Evolutionary conservation across 306 rosid genomes (phyloP), one percentile per base, ranked within the genome.

Genomic region (Cucurbita maxima): DNA sequence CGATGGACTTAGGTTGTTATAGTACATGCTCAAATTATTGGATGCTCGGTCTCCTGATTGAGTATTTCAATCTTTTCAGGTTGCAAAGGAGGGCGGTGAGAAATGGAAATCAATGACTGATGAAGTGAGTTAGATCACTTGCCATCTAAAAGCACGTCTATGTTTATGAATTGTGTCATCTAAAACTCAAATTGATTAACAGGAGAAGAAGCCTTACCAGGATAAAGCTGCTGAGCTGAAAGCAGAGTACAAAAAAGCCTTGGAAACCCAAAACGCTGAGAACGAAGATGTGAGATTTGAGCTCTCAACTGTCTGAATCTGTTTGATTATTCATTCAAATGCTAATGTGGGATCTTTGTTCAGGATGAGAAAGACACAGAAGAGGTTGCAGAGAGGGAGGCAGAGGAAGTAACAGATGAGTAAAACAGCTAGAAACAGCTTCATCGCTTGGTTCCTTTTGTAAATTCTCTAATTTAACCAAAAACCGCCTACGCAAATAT

Each of bases 201-300:
- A 92, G 91, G 97, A 94, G 82, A 94, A 91, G 83, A 91, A 91
- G 76, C 84, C 83, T 50, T 94, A 89, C 72, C 48, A 79, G 44
- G 96, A 88, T 73, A 94, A 81, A 71, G 88, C 85, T 78, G 87
- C 81, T 16, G 96, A 91, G 75, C 85, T 89, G n/a, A 94, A 91
- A 82, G 88, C 78, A 11, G 96, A 83, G 71, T 88, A 87, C 36
- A 78, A 81, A 36, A 86, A 83, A 78, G 87, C 88, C 11, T 50
- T 86, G 82, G 87, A 76, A 78, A 72, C n/a, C 13, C 76, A 61
- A 43, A 79, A 79, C 73, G 82, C 82, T 67, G 90, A 82, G 58
- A 87, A 82, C n/a, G 82, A 53, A 44, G 81, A 82, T 36, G 97
- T 86, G 81, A 52, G 83, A 1, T 43, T 76, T 59, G 18, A 37